phyloP scores from a whole-genome alignment of 108 stramenopile species.

The Nitzschia palea region DNA sequence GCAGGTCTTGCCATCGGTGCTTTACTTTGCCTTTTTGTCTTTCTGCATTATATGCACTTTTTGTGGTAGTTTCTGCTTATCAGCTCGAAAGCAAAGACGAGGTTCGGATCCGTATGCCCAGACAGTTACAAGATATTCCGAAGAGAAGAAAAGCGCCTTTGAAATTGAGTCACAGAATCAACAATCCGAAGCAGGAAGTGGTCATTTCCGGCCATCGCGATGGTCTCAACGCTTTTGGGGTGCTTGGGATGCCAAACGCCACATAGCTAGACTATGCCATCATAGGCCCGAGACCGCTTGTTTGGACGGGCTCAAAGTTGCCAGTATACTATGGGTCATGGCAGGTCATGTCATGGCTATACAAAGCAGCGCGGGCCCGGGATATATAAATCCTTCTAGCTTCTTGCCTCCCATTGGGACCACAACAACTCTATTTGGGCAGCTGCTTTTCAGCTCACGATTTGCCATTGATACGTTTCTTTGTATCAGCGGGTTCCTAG shows the following conservation, averaged over 20 bases:
- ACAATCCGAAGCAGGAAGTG: too few relatives aligned
- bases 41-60: background rate
- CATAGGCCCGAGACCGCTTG: constrained; percentile 38
- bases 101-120: background rate
- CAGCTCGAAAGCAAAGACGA: background rate
- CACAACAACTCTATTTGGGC: constrained; percentile 42
- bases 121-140: background rate
- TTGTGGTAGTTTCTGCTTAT: constrained; percentile 9
- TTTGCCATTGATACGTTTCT: constrained; percentile 66
- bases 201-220: too few relatives aligned
- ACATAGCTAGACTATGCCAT: constrained; percentile 3
- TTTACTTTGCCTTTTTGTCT: background rate
- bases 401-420: constrained; percentile 51
- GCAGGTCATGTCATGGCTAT: constrained; percentile 57
- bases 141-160: constrained; percentile 14
- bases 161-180: background rate
- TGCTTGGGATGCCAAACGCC: constrained; percentile 31
- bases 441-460: constrained; percentile 47
- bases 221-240: constrained; percentile 18
- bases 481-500: constrained; percentile 53
- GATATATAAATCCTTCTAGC: constrained; percentile 46
- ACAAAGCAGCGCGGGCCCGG: constrained; percentile 38
- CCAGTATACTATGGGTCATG: constrained; percentile 55
- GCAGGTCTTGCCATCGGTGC: constrained; percentile 21
- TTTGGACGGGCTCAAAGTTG: constrained; percentile 49